Percentiles rank a stretch among this genome's conserved stretches.
These are phyloP conservation scores for Gossypium raimondii DNA, from an alignment of 345 rosid species.

Conservation along the genomic window DNA sequence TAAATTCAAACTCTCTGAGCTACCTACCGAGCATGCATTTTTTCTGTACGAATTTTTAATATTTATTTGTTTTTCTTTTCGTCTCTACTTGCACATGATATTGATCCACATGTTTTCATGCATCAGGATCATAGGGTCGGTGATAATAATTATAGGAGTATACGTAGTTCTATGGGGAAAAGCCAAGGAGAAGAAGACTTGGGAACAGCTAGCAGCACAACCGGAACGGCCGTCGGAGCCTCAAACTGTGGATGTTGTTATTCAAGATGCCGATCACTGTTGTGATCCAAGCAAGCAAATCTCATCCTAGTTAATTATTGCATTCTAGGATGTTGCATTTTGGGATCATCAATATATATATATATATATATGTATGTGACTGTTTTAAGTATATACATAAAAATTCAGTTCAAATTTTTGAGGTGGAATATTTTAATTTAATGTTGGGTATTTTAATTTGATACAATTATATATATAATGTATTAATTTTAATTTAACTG, in stretches of 20 bases:
- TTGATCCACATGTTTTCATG: background rate
- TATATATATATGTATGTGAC: too few relatives aligned
- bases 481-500: too few relatives aligned
- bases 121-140: background rate
- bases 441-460: too few relatives aligned
- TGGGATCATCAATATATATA: background rate
- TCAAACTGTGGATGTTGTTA: slow-evolving; percentile 1
- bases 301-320: background rate
- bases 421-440: too few relatives aligned
- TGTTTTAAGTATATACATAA: too few relatives aligned
- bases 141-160: slow-evolving; percentile 7
- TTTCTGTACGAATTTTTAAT: background rate
- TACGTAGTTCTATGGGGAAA: slow-evolving; percentile 7
- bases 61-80: background rate
- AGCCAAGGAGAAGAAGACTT: slow-evolving; percentile 3
- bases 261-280: background rate
- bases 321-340: background rate
- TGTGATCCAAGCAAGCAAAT: background rate
- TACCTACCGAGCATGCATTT: background rate
- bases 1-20: background rate
- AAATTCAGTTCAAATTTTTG: too few relatives aligned
- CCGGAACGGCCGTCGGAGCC: background rate
- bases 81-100: background rate
- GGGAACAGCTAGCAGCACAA: background rate
- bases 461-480: too few relatives aligned